Evolutionary conservation across 176 grass and related monocot species (phyloP).

Genomic region (Oryza nivara): DNA sequence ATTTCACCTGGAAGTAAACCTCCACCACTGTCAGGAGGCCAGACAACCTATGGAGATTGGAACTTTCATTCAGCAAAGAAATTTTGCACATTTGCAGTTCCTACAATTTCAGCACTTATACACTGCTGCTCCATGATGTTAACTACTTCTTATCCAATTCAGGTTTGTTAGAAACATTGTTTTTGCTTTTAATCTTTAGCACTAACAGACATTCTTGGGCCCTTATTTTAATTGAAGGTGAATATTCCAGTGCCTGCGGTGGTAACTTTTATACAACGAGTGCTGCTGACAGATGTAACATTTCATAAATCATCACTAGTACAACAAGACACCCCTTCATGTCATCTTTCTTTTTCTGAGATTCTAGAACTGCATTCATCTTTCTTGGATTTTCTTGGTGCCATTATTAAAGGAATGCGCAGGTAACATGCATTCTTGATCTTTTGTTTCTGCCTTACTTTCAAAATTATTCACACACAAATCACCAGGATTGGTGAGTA

Average conservation of each 20-base stretch:
- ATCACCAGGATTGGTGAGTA: background rate
- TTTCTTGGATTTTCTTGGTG: conserved; percentile 63
- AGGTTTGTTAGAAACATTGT: conserved; percentile 42
- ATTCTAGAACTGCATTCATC: conserved; percentile 58
- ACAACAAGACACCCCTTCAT: conserved; percentile 47
- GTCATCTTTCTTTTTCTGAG: conserved; percentile 55
- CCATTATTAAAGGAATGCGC: conserved; percentile 56
- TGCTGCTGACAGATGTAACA: conserved; percentile 51
- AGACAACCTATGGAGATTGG: conserved; percentile 21
- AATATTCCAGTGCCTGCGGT: conserved; percentile 47
- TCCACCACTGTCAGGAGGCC: conserved; percentile 39
- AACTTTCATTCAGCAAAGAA: conserved; percentile 38
- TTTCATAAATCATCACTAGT: conserved; percentile 42
- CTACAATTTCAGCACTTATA: conserved; percentile 50
- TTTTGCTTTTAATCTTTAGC: conserved; percentile 15
- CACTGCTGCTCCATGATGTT: conserved; percentile 63
- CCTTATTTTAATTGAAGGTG: conserved; percentile 42
- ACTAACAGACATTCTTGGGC: background rate
- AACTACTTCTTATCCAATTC: conserved; percentile 55
- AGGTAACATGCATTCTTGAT: conserved; percentile 44
- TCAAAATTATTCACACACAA: background rate
- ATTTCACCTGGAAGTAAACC: conserved; percentile 51
- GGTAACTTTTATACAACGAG: conserved; percentile 49
- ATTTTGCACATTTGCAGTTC: conserved; percentile 29
- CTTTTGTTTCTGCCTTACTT: background rate